These are phyloP conservation scores for Raddia guianensis DNA, from an alignment of 176 grass and related monocot species.

Conservation along the genomic window DNA sequence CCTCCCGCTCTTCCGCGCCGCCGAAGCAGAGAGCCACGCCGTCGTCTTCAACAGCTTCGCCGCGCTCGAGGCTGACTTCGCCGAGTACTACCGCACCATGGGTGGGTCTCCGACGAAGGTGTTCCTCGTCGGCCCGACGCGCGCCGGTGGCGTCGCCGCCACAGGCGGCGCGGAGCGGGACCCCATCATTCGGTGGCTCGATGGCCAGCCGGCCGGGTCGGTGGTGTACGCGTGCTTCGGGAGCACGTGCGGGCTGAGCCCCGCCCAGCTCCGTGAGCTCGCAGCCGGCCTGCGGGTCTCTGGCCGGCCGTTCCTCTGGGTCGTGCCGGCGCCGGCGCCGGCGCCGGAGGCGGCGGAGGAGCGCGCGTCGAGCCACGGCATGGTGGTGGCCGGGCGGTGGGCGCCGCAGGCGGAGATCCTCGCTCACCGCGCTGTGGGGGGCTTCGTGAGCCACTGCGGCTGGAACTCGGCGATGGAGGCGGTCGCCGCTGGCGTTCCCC, in stretches of 20 bases:
- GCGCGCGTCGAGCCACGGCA: constrained; percentile 32
- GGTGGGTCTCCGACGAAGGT: constrained; percentile 28
- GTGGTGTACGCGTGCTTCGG: constrained; percentile 74
- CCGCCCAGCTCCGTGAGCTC: constrained; percentile 42
- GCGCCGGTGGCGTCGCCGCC: neutral
- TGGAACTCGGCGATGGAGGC: constrained; percentile 56
- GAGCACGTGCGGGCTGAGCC: constrained; percentile 38
- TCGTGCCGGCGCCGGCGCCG: constrained; percentile 25
- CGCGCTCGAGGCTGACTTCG: constrained; percentile 39
- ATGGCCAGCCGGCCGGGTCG: constrained; percentile 5
- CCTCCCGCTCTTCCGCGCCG: constrained; percentile 48
- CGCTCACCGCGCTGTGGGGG: constrained; percentile 50
- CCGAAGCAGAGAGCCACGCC: constrained; percentile 39
- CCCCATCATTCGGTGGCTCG: constrained; percentile 54
- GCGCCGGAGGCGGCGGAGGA: neutral
- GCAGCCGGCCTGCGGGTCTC: constrained; percentile 31
- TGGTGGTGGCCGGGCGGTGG: constrained; percentile 56
- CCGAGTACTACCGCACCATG: constrained; percentile 34
- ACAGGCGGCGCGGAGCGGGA: neutral
- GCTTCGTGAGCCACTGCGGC: constrained; percentile 58
- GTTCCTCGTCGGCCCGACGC: constrained; percentile 51
- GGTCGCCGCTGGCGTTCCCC: constrained; percentile 24
- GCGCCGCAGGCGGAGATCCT: constrained; percentile 50
- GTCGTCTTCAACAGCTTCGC: constrained; percentile 50
- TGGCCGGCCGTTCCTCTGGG: constrained; percentile 46